Conservation (phyloP, 768 basidiomycete genomes). For the Baorangia bicolor region DNA sequence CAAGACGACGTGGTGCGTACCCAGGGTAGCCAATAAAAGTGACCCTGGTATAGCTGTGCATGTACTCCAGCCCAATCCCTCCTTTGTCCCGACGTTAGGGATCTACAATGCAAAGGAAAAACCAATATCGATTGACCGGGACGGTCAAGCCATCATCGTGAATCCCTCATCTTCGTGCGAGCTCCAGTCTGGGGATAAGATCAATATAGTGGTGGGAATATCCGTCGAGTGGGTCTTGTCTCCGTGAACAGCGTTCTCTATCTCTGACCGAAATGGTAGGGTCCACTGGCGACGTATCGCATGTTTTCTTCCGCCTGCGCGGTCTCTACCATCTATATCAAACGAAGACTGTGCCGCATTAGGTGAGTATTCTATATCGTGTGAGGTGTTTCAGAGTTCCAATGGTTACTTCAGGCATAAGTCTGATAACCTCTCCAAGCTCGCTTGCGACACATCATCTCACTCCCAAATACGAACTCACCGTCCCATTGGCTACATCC, state of each 20-base stretch:
- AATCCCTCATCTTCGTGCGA: slow-evolving; percentile 39
- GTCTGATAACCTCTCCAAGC: slow-evolving; percentile 45
- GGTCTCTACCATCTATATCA: slow-evolving; percentile 37
- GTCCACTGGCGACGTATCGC: slow-evolving; percentile 52
- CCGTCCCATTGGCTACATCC: slow-evolving; percentile 51
- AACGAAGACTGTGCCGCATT: slow-evolving; percentile 48
- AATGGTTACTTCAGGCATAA: slow-evolving; percentile 42
- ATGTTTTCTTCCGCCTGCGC: slow-evolving; percentile 43
- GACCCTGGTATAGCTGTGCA: not conserved
- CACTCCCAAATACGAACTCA: slow-evolving; percentile 48
- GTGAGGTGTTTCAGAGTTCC: not conserved
- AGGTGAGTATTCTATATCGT: slow-evolving; percentile 41
- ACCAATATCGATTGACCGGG: slow-evolving; percentile 41
- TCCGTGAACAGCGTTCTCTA: not conserved
- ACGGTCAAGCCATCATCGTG: slow-evolving; percentile 31
- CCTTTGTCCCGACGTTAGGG: slow-evolving; percentile 46
- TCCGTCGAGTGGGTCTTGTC: slow-evolving; percentile 43
- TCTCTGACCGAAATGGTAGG: slow-evolving; percentile 30
- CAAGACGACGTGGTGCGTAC: slow-evolving; percentile 55
- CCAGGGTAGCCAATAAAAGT: not conserved
- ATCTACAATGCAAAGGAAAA: slow-evolving; percentile 51
- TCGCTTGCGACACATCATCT: slow-evolving; percentile 65
- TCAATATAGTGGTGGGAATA: slow-evolving; percentile 46
- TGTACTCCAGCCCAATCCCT: slow-evolving; percentile 46
- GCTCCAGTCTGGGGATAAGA: slow-evolving; percentile 53